Percentiles rank a stretch among this genome's conserved stretches.
phyloP scores from a whole-genome alignment of 2,329 filamentous ascomycete genomes.

The Mycogone perniciosa region DNA sequence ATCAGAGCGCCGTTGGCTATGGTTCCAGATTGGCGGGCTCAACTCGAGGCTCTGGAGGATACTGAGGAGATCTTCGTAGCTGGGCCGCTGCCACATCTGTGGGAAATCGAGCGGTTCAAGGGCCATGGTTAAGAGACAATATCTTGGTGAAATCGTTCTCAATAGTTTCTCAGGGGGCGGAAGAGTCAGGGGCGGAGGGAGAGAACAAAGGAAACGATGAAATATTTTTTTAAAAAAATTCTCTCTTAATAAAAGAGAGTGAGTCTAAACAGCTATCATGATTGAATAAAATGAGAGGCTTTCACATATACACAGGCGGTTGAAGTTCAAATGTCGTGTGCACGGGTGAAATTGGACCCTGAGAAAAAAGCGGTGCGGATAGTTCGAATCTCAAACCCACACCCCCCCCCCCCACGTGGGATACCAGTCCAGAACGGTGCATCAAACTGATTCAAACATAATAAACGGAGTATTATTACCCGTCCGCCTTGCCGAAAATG shows the following conservation, averaged over 20 bases:
- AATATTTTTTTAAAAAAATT: neutral
- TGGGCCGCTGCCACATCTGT: conserved; percentile 73
- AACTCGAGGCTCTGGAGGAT: conserved; percentile 62
- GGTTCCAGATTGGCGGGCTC: conserved; percentile 62
- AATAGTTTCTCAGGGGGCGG: neutral
- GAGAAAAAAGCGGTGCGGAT: too few species aligned
- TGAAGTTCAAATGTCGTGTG: too few species aligned
- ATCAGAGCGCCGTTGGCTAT: conserved; percentile 35
- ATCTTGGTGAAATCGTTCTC: neutral
- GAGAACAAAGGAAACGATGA: neutral
- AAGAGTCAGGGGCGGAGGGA: neutral
- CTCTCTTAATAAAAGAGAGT: neutral
- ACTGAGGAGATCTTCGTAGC: conserved; percentile 55
- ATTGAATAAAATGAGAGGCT: neutral
- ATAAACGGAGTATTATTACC: too few species aligned
- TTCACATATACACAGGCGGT: neutral
- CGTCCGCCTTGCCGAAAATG: too few species aligned
- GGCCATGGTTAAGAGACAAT: conserved; percentile 20
- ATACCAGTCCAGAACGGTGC: too few species aligned
- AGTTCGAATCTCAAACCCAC: too few species aligned
- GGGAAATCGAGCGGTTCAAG: conserved; percentile 57
- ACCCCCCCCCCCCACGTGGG: too few species aligned
- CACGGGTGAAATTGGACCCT: too few species aligned
- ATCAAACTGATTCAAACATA: too few species aligned
- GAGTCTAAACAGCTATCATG: conserved; percentile 6